Evolutionary conservation across 192 early-diverging fungal species (phyloP).

Genomic region (Podochytrium sp.): DNA sequence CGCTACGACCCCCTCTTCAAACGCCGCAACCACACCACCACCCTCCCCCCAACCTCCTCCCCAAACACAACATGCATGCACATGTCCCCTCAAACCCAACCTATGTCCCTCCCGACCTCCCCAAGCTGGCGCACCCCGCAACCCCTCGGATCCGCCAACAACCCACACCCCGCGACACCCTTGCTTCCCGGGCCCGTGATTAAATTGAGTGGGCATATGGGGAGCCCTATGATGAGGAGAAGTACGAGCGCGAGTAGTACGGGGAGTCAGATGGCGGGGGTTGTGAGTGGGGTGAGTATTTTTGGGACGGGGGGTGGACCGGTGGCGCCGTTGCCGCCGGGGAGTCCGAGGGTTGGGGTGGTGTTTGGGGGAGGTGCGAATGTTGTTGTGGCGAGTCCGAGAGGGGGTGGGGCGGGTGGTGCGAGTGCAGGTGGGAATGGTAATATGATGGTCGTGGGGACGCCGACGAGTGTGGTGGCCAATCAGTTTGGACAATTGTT

Average conservation of each 20-base stretch:
- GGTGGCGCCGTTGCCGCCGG: slow-evolving; percentile 3
- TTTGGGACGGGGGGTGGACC: neutral
- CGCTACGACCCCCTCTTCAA: neutral
- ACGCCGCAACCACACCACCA: neutral
- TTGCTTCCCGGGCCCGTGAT: slow-evolving; percentile 22
- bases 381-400: slow-evolving; percentile 24
- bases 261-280: slow-evolving; percentile 4
- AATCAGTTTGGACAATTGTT: slow-evolving; percentile 36
- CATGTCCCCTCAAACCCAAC: slow-evolving; percentile 5
- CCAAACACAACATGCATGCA: neutral
- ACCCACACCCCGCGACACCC: neutral
- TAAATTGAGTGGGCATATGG: slow-evolving; percentile 2
- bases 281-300: neutral
- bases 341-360: slow-evolving; percentile 29
- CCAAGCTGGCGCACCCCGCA: neutral
- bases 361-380: slow-evolving; percentile 21
- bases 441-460: neutral
- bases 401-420: neutral
- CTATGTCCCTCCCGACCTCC: neutral
- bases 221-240: slow-evolving; percentile 13
- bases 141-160: neutral
- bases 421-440: too few relatives aligned
- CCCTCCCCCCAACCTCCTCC: neutral
- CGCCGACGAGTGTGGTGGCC: neutral
- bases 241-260: neutral